These are phyloP conservation scores for Ilyonectria mors-panacis DNA, from an alignment of 2,329 filamentous ascomycete species.

Conservation along the genomic window DNA sequence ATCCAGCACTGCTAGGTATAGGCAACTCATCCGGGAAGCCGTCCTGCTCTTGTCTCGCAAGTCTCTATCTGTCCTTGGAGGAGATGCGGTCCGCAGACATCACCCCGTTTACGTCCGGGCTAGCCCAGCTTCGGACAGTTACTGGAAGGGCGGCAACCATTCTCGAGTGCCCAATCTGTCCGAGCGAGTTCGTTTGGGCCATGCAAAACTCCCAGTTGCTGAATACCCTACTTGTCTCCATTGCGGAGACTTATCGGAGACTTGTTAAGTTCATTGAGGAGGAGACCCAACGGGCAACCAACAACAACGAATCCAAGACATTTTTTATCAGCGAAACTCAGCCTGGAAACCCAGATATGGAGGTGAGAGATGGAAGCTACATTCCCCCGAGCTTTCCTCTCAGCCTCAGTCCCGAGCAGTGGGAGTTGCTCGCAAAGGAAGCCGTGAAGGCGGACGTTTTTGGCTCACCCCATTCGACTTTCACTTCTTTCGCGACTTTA, in stretches of 20 bases:
- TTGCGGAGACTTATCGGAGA: slow-evolving; percentile 46
- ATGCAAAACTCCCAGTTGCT: slow-evolving; percentile 48
- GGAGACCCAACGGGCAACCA: slow-evolving; percentile 36
- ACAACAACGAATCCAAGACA: slow-evolving; percentile 34
- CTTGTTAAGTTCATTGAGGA: slow-evolving; percentile 40
- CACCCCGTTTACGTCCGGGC: slow-evolving; percentile 35
- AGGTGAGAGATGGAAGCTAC: not conserved
- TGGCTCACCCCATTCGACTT: slow-evolving; percentile 15
- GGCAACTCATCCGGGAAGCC: slow-evolving; percentile 31
- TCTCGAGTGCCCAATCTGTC: slow-evolving; percentile 42
- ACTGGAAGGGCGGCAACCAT: slow-evolving; percentile 33
- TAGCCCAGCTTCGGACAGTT: slow-evolving; percentile 37
- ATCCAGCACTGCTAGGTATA: slow-evolving; percentile 27
- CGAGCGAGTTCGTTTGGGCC: slow-evolving; percentile 45
- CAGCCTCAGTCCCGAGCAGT: slow-evolving; percentile 37
- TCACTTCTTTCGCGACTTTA: slow-evolving; percentile 29
- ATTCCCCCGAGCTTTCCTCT: slow-evolving; percentile 22
- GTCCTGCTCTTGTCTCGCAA: slow-evolving; percentile 44
- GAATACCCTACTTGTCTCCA: slow-evolving; percentile 43
- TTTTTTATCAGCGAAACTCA: slow-evolving; percentile 34
- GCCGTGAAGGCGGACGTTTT: slow-evolving; percentile 42
- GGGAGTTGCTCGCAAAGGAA: slow-evolving; percentile 40
- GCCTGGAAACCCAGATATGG: not conserved
- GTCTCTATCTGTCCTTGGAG: slow-evolving; percentile 43
- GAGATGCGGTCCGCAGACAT: slow-evolving; percentile 42